Evolutionary conservation across 352 stramenopile species (phyloP), one percentile per base, ranked within the genome.

Genomic region (Blastocystis sp.): DNA sequence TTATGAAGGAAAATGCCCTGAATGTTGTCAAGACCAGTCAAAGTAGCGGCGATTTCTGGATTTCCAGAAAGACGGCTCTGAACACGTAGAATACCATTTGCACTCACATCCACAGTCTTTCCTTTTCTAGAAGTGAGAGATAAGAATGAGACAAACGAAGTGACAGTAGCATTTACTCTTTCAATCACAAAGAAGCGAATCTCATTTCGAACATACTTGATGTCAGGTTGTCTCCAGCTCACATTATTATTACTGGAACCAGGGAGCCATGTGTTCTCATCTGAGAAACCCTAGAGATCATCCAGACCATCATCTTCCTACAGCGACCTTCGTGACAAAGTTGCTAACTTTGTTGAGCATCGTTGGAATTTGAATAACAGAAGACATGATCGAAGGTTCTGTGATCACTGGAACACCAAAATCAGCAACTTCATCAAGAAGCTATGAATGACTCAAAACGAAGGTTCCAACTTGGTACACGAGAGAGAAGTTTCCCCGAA

Each of bases 381-480:
- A 75, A 6, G 63, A 54, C 63, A 75, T 75, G 19, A 75, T 75
- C 3, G 63, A 75, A 21, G 63, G 63, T 35, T 75, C 63, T n/a
- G 63, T 75, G 63, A 75, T 75, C 9, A 75, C 63, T n/a, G 63
- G 63, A 24, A 75, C 39, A 49, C 63, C 63, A 42, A 75, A 75
- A 29, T 75, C 63, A 21, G 63, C 29, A 19, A 75, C 63, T 29
- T 75, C 63, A 29, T 75, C 63, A 24, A 75, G 63, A 49, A 75
- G 63, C 63, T 75, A 29, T 3, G 14, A 21, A 29, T 75, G n/a
- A 75, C 19, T 12, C 24, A 19, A 54, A 14, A 35, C 4, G 5
- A 16, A n/a, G 3, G 52, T n/a, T 37, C 19, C 39, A 12, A 75
- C 63, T 49, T 75, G 63, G 0, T 75, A 75, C 5, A 75, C 32